phyloP scores from a whole-genome alignment of 306 rosid species.

The Oemleria cerasiformis region DNA sequence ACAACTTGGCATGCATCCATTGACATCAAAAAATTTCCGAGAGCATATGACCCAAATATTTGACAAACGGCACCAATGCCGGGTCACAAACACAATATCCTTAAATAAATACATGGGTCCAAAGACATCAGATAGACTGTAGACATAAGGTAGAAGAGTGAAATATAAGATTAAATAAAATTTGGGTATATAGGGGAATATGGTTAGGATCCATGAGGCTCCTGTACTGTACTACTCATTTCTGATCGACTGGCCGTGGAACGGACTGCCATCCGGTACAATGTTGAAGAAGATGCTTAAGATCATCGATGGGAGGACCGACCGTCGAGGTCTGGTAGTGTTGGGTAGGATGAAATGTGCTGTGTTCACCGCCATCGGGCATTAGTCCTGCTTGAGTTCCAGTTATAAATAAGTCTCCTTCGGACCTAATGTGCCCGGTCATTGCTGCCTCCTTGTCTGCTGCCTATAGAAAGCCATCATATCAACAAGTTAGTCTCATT shows the following conservation, averaged over 20 bases:
- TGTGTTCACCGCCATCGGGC: conserved; percentile 23
- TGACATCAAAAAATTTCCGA: conserved; percentile 1
- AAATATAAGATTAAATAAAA: neutral
- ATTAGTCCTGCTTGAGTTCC: conserved; percentile 71
- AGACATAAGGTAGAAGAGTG: neutral
- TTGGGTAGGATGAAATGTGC: conserved; percentile 64
- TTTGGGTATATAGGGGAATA: neutral
- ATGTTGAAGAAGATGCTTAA: conserved; percentile 67
- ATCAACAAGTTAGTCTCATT: conserved; percentile 13
- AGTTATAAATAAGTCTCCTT: conserved; percentile 72
- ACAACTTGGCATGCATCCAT: neutral
- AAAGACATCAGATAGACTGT: neutral
- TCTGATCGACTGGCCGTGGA: conserved; percentile 56
- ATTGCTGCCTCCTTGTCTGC: conserved; percentile 57
- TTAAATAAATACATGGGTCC: neutral
- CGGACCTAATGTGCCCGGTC: conserved; percentile 68
- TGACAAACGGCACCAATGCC: neutral
- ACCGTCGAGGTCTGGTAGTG: conserved; percentile 61
- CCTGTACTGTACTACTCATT: conserved; percentile 17
- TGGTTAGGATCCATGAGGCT: neutral
- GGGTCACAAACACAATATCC: no score
- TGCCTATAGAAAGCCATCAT: conserved; percentile 49
- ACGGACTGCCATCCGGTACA: conserved; percentile 73
- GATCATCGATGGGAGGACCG: conserved; percentile 54
- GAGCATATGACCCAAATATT: neutral